Base-by-base conservation (phyloP, 257 asterid species). In the Nicotiana sylvestris region DNA sequence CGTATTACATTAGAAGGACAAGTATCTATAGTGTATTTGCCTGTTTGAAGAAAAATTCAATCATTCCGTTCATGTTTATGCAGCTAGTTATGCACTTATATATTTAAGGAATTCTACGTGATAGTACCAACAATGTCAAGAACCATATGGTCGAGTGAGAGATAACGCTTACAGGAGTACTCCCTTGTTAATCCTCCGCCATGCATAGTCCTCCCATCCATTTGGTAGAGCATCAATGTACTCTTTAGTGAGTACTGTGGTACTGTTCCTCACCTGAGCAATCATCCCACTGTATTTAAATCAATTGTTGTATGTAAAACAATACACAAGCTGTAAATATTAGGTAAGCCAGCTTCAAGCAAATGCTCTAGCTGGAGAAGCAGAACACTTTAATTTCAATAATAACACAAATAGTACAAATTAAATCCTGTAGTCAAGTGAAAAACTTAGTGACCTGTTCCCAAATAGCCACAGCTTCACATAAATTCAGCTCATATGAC, bases 401-500 rank as follows among this genome's bases (percentile, higher is more conserved):
- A 51, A 7, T 49, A 76, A 15, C 64, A 76, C 17, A 49, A 76
- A 76, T 16, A 49, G 15, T 51, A 76, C 46, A 76, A 61, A 25
- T 8, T 29, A 25, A 51, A 27, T 76, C 80, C 27, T 49, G 64
- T 15, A 74, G 79, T 76, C 46, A 16, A 21, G 55, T 58, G 33
- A 58, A 83, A 61, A 77, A 46, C 60, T 78, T 43, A 82, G 92
- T 86, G 90, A 96, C 99, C 99, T 96, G 98, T 84, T 96, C 98
- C 99, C 99, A 96, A 84, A 97, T 92, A 82, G 99, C 97, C 81
- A 96, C 95, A 81, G 99, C 99, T 89, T 96, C 99, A 84, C 99
- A 96, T 57, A 96, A 91, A 83, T 94, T 89, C 77, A 91, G 89
- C 35, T 83, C 89, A 86, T 83, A 96, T 55, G 93, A 87, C 86